Evolutionary conservation across 2,329 filamentous ascomycete species (phyloP), one percentile per base, ranked within the genome.

Genomic region (Domatiomyces globalis): DNA sequence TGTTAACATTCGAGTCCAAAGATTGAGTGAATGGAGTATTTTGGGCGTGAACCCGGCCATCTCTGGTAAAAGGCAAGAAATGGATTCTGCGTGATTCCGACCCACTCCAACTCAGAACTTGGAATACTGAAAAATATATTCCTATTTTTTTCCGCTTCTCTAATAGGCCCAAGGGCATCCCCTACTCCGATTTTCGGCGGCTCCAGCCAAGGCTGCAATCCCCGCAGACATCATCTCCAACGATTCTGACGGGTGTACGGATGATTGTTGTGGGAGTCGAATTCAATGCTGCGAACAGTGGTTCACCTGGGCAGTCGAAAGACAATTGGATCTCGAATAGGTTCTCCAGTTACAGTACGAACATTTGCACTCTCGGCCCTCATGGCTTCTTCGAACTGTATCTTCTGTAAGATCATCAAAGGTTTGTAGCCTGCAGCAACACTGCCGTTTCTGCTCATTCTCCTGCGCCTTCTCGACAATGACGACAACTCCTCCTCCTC

Each of bases 321-420:
- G 33, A 39, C 33, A 15, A 15, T 15, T 15, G 33, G 9, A 39
- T 39, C 33, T 15, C 9, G 33, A 39, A 39, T 15, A 15, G 33
- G 4, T 15, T 39, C 33, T 39, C 9, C 33, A 15, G 12, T 15
- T 39, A 15, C 33, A 39, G 33, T 39, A 39, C 33, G 33, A 39
- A 39, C 10, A 2, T 39, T 39, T 15, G 15, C 33, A 10, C 15
- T 29, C 45, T 25, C 20, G 7, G 45, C 19, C 8, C 22, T 17
- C 20, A 47, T 47, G 45, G 22, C 45, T 33, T 9, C 20, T 22
- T 76, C 83, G 50, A 75, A 83, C 57, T 98, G 92, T 68, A 87
- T 96, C 65, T 98, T 98, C 74, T 98, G 92, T 78, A 94, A 87
- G 70, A 96, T 98, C 67, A 84, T 98, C 74, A 94, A 94, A 78